Base-by-base conservation (phyloP, 169 alveolate genomes). In the Amoebophrya sp. region DNA sequence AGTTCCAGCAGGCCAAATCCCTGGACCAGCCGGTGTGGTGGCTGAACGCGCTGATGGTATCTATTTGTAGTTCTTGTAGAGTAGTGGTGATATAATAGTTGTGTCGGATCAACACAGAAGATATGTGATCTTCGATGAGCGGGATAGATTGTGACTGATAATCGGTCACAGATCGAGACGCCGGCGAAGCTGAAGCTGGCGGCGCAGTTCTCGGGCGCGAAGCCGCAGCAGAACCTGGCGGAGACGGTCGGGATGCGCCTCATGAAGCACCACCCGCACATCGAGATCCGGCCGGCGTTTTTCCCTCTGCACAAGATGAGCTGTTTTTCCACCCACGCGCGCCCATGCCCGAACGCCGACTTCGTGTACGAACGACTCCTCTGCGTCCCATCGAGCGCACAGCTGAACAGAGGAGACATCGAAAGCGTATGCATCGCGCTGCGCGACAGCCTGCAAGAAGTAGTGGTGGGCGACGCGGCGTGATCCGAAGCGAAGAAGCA, bases 221-320 rank as follows among this genome's bases (percentile, higher is more conserved):
- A 15, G 67, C 67, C 67, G 18, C n/a, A 10, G 10, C 67, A 45
- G 34, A 58, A 58, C 23, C 48, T 40, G 45, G 90, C 67, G n/a
- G 90, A 88, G 29, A 18, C 48, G 7, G 58, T 88, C 34, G 90
- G 90, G 16, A 88, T 40, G 90, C 40, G 45, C n/a, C 69, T 88
- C 4, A 88, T 88, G 90, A 2, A 34, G 45, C 26, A 39, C 26
- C 67, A 40, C 18, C 90, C 90, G n/a, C n/a, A 88, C 20, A 40
- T 88, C 90, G 90, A 88, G 48, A 88, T 88, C 34, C 38, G 90
- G 90, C 90, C 90, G 67, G 90, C 67, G 39, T 88, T 88, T 38
- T 88, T 18, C 31, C 90, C 90, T 0, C 67, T 88, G 38, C 67
- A 42, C 67, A 38, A 39, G 67, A 88, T 88, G 90, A 23, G 38